A percentile compares a stretch with the other conserved stretches of the same genome.
Conservation (phyloP, 1,139 yeast species). For the Candida gigantensis region DNA sequence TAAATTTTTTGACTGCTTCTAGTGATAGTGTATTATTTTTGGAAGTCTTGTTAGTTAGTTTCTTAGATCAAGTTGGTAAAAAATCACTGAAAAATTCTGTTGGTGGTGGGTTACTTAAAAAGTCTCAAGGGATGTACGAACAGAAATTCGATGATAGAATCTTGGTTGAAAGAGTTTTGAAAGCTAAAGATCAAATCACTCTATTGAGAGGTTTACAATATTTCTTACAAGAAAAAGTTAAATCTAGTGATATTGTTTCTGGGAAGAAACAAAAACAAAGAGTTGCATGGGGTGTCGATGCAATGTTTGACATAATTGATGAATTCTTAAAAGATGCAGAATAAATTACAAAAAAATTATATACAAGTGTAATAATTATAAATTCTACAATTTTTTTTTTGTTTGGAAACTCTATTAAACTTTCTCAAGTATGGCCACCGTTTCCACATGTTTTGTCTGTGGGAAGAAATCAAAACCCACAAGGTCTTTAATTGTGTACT, state of each 20-base stretch:
- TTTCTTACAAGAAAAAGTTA: slow-evolving; percentile 59
- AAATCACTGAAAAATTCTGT: slow-evolving; percentile 55
- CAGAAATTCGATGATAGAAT: slow-evolving; percentile 54
- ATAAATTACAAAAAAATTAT: slow-evolving; percentile 3
- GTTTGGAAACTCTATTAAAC: slow-evolving; percentile 6
- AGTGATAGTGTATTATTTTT: slow-evolving; percentile 67
- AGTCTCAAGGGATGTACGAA: slow-evolving; percentile 34
- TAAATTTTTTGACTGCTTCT: slow-evolving; percentile 74
- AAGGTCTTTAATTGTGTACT: slow-evolving; percentile 33
- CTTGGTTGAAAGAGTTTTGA: slow-evolving; percentile 55
- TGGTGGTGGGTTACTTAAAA: slow-evolving; percentile 44
- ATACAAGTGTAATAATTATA: slow-evolving; percentile 7
- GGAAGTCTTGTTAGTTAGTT: slow-evolving; percentile 70
- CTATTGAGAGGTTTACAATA: slow-evolving; percentile 73
- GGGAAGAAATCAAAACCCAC: slow-evolving; percentile 51
- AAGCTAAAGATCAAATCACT: slow-evolving; percentile 63
- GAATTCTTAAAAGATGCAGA: slow-evolving; percentile 35
- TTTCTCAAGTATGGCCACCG: slow-evolving; percentile 39
- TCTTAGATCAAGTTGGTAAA: slow-evolving; percentile 67
- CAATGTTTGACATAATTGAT: slow-evolving; percentile 55
- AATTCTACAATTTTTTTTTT: no score
- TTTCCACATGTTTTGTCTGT: slow-evolving; percentile 50
- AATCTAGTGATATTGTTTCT: slow-evolving; percentile 50
- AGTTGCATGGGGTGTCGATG: slow-evolving; percentile 69
- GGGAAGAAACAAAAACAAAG: slow-evolving; percentile 63